Evolutionary conservation across 2,329 filamentous ascomycete species (phyloP).

Genomic region (Balansia obtecta): DNA sequence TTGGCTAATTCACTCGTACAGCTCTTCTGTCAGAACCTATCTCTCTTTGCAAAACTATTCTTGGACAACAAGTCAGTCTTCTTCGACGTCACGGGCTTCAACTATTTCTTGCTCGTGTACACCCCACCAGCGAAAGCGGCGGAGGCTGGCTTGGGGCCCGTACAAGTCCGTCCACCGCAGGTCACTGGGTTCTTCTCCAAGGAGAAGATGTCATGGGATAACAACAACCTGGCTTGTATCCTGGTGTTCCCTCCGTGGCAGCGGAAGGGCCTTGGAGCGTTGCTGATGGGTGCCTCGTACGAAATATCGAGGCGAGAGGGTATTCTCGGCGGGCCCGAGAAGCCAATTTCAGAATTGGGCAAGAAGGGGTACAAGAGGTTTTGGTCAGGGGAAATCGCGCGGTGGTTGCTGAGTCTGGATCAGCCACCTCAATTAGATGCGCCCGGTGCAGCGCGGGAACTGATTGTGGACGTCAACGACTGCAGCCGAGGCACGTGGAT

Average conservation of each 20-base stretch:
- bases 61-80: constrained; percentile 98
- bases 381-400: constrained; percentile 74
- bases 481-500: constrained; percentile 76
- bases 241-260: constrained; percentile 94
- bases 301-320: constrained; percentile 77
- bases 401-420: constrained; percentile 44
- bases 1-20: constrained; percentile 15
- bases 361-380: constrained; percentile 71
- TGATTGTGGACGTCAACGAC: constrained; percentile 53
- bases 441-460: constrained; percentile 16
- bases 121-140: constrained; percentile 30
- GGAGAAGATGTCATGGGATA: constrained; percentile 97
- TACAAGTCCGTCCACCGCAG: constrained; percentile 14
- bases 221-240: constrained; percentile 95
- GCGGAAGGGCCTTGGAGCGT: constrained; percentile 71
- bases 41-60: constrained; percentile 92
- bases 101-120: constrained; percentile 86
- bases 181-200: constrained; percentile 98
- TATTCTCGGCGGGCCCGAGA: constrained; percentile 82
- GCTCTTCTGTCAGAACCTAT: constrained; percentile 90
- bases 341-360: constrained; percentile 79
- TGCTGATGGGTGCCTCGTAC: constrained; percentile 89
- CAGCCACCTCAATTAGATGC: not conserved
- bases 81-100: constrained; percentile 88
- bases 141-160: constrained; percentile 5